A percentile compares a stretch with the other conserved stretches of the same genome.
Evolutionary conservation across 2,329 filamentous ascomycete genomes (phyloP).

Genomic region (Fusarium fujikuroi): DNA sequence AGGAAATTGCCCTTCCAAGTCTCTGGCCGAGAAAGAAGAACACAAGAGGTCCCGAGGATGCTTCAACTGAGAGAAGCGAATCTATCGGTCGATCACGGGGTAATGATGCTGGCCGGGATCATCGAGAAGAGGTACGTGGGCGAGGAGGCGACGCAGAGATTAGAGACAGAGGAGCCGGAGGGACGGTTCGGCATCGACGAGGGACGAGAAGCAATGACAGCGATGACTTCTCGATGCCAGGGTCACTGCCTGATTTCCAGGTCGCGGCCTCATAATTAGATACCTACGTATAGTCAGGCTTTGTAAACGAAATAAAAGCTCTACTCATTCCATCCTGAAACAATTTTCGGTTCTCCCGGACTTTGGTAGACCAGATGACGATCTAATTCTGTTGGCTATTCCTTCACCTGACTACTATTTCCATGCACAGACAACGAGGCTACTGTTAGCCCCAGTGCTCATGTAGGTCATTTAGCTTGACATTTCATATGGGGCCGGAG

Average conservation of each 20-base stretch:
- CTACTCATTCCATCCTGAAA: conserved; percentile 6
- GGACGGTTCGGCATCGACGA: conserved; percentile 54
- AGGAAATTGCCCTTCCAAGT: conserved; percentile 84
- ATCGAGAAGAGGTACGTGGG: conserved; percentile 62
- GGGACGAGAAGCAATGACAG: conserved; percentile 50
- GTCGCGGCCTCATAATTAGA: conserved; percentile 41
- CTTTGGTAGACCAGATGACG: neutral
- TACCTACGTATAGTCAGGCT: neutral
- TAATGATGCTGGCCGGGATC: conserved; percentile 62
- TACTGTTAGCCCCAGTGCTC: neutral
- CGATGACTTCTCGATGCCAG: conserved; percentile 58
- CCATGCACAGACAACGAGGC: conserved; percentile 20
- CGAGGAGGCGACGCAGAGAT: conserved; percentile 58
- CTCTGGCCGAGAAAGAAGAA: conserved; percentile 88
- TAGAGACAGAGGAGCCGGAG: conserved; percentile 49
- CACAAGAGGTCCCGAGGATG: conserved; percentile 76
- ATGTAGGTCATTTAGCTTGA: conserved; percentile 15
- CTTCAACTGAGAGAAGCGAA: conserved; percentile 56
- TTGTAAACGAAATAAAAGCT: conserved; percentile 4
- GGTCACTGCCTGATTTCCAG: conserved; percentile 56
- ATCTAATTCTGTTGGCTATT: neutral
- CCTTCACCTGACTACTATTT: neutral
- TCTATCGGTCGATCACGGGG: conserved; percentile 65
- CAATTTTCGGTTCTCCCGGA: neutral
- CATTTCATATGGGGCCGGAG: neutral